Base-by-base conservation (phyloP, 495 filamentous ascomycete genomes). In the Penicillium daleae region DNA sequence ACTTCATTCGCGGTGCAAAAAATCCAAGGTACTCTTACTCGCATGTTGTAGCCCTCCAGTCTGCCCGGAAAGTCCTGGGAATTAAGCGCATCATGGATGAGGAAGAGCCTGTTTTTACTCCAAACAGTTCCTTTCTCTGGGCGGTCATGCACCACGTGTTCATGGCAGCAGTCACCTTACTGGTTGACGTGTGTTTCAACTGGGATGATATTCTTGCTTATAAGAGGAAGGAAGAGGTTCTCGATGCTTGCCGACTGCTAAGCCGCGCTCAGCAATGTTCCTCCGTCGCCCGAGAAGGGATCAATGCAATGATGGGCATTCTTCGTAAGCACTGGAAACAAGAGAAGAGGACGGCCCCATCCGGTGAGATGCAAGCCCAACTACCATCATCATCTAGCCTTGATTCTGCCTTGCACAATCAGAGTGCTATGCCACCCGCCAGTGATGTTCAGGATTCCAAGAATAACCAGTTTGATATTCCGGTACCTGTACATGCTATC, bases 121-220 rank as follows among this genome's bases (percentile, higher is more conserved):
- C 75, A 1, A 69, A 72, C 19, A 72, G 68, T 37, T 74, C 74
- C 0, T 65, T 70, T 0, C 60, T 76, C 13, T 78, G 76, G 76
- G 65, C 75, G 0, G 68, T 82, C 9, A 73, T 83, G 69, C 70
- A 79, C 46, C 74, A 77, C 39, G 76, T 83, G 0, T 83, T 83
- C 59, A 76, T 82, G 71, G 78, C 82, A 15, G 73, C 71, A n/a
- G 77, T 80, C 5, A 78, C 78, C 7, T 53, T 83, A 4, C 52
- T 84, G 10, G 76, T 82, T 39, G 78, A 83, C 50, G 68, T 78
- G 0, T 83, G 79, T 56, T 76, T 79, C 61, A 81, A 80, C 52
- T 75, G 74, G 66, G 76, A 78, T 57, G 77, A 80, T 57, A 74
- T 77, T 13, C 62, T 78, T 1, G 76, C 70, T 0, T 75, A 80